Base-by-base conservation (phyloP, 140 eudicot genomes). In the Flaveria floridana region DNA sequence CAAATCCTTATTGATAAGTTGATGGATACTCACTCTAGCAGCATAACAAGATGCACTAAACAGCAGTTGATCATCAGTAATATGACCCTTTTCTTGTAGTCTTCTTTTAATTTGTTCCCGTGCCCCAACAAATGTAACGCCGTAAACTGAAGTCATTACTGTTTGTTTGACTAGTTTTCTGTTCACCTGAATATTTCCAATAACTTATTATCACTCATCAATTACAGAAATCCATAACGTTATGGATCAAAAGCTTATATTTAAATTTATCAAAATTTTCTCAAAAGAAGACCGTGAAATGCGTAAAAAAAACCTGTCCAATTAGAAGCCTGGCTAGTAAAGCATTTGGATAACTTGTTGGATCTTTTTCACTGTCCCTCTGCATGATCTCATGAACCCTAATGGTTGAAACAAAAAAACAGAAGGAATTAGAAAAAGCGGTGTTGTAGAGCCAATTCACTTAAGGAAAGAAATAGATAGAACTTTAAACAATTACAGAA, bases 111-210 rank as follows among this genome's bases (percentile, higher is more conserved):
- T 90, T 79, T 93, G 99, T 61, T 93, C 99, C 50, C 99, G 91
- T 59, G 99, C 99, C 55, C 99, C 99, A 52, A 90, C 70, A 67
- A 83, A 93, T 34, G 99, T 93, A 51, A 93, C 99, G 41, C 99
- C 99, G 18, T 93, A 93, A 1, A 93, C 99, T 58, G 99, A 93
- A 51, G 99, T 93, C 99, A 93, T 93, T 72, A 93, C 99, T 12
- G 99, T 93, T 86, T 93, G 99, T 80, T 93, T 93, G 71, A 93
- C 96, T 70, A 93, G 76, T 59, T 90, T 93, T 34, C 99, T 76
- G 63, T 90, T 88, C 70, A 93, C 99, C 99, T 93, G 84, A 70
- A 79, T 79, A 44, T 47, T 82, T 71, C 12, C 74, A 21, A 76
- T 44, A 15, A 39, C 21, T 13, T 23, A 23, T 73, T 72, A 44